These are phyloP conservation scores for Mollisiaceae sp. DNA, from an alignment of 2,329 filamentous ascomycete species.

Conservation along the genomic window DNA sequence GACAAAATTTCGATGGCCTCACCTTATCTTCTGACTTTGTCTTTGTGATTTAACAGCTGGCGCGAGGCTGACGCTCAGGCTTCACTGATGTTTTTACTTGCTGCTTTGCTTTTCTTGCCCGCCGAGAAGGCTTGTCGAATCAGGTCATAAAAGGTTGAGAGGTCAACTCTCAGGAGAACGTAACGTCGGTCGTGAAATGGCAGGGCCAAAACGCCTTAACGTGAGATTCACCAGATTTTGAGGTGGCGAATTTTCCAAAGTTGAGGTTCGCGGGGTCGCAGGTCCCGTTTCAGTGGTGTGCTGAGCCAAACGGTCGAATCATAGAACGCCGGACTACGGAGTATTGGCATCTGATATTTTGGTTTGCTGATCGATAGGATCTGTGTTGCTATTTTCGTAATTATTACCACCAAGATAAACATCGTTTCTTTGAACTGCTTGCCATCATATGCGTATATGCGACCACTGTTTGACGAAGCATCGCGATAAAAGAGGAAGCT, in stretches of 20 bases:
- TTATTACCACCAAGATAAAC: not conserved
- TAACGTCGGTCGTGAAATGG: not conserved
- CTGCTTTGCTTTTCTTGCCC: not conserved
- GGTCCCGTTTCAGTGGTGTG: conserved; percentile 7
- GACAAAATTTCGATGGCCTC: not conserved
- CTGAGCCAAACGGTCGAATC: conserved; percentile 7
- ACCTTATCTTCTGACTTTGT: conserved; percentile 5
- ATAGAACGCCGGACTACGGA: not conserved
- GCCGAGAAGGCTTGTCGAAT: not conserved
- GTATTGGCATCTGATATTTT: conserved; percentile 1
- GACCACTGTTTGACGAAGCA: not conserved
- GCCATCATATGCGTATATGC: not conserved
- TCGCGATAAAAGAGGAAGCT: not conserved
- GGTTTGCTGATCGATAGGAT: not conserved
- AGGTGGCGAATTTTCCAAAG: not conserved
- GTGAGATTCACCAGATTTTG: not conserved
- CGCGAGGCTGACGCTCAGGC: not conserved
- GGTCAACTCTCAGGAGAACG: not conserved
- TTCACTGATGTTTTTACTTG: not conserved
- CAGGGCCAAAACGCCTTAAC: not conserved
- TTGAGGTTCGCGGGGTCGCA: conserved; percentile 5
- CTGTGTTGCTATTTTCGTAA: not conserved
- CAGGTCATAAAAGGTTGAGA: not conserved
- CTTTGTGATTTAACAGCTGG: not conserved
- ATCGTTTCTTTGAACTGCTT: not conserved